Evolutionary conservation across 202 grass and related monocot species (phyloP), one percentile per base, ranked within the genome.

Genomic region (Schoenoplectus tabernaemontani): DNA sequence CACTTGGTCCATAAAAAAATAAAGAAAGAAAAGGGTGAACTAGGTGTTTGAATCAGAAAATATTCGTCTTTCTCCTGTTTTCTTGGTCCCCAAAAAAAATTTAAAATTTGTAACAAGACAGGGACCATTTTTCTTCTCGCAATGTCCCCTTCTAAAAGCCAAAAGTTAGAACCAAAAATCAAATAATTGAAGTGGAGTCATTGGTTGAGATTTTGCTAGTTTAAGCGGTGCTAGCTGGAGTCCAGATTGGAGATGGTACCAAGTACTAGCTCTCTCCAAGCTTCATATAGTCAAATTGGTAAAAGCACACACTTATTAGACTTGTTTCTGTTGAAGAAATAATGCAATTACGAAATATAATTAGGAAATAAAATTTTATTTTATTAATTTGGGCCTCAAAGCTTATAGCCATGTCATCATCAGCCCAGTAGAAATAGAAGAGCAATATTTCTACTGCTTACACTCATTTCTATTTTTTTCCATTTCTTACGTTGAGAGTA

Each of bases 131-230:
- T 30, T 44, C 19, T 3, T 62, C 0, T 79, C 6, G 23, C 1
- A 61, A 3, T 78, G 57, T 37, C 37, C 28, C 33, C 77, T 62
- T 46, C 13, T 62, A 46, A 79, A 61, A 62, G 37, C 58, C 77
- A 79, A 79, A 77, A 77, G 77, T 61, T 51, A 44, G 41, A 64
- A 39, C 77, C 77, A 79, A 79, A n/a, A 79, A 44, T n/a, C 39
- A 79, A 79, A 79, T 79, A 79, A 79, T 79, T 79, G 77, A 62
- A 46, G 30, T 7, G 20, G 39, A 15, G 30, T 42, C 34, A 79
- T 63, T 79, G 57, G 77, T 79, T 79, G 77, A 79, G 44, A 48
- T 62, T 79, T 79, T 79, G 57, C 77, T 42, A 79, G 57, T 79
- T 64, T 62, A 63, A 46, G 77, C 58, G 64, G 12, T 79, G 77